Conservation (phyloP, 139 green algal species). For the Astrephomene gubernaculifera region DNA sequence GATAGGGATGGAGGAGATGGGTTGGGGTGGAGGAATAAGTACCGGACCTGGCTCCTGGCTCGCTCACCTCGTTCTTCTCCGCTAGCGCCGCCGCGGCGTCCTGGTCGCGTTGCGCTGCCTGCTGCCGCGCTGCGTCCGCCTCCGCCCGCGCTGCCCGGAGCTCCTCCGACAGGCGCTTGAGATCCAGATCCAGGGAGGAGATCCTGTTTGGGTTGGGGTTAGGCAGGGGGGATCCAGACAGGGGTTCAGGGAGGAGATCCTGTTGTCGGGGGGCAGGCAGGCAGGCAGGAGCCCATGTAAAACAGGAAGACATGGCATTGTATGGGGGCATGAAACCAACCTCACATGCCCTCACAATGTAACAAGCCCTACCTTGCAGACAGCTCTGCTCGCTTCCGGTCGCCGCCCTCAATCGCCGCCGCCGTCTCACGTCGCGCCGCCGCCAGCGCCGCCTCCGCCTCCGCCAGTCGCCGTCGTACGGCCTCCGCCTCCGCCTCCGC, state of each 20-base stretch:
- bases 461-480: neutral
- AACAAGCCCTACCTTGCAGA: neutral
- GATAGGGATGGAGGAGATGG: neutral
- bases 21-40: neutral
- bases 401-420: neutral
- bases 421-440: neutral
- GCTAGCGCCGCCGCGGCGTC: neutral
- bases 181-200: neutral
- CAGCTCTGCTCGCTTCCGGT: conserved; percentile 3
- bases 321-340: no score
- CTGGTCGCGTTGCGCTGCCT: neutral
- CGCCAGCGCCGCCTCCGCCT: conserved; percentile 14
- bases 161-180: neutral
- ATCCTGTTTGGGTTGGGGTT: conserved; percentile 6
- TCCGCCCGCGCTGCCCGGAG: neutral
- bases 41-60: neutral
- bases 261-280: no score
- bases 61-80: conserved; percentile 26
- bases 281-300: no score
- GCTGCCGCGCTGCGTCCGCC: neutral
- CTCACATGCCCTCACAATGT: no score
- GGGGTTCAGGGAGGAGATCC: no score
- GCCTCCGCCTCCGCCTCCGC: neutral
- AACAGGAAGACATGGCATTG: no score
- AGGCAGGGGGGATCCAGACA: no score